These are phyloP conservation scores for Gentiana macrophylla DNA, from an alignment of 257 asterid genomes.

Conservation along the genomic window DNA sequence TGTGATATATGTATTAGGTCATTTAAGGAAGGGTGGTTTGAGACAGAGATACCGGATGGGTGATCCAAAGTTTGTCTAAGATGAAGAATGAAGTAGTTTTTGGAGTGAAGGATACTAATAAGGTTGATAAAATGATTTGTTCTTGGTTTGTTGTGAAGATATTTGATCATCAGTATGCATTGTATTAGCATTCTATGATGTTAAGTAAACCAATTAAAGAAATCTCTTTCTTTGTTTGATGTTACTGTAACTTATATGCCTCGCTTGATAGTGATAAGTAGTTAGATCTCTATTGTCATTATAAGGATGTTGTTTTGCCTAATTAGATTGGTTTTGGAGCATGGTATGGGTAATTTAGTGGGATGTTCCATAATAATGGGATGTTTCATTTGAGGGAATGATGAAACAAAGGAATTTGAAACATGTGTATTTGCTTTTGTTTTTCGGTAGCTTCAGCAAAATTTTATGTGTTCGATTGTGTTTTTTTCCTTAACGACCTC, in stretches of 20 bases:
- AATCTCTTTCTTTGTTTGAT: background rate
- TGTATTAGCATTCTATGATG: background rate
- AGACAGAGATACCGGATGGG: slow-evolving; percentile 47
- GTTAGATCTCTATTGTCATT: too few species aligned
- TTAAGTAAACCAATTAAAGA: background rate
- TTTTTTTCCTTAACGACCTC: too few species aligned
- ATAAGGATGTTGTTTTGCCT: too few species aligned
- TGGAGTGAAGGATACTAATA: slow-evolving; percentile 80
- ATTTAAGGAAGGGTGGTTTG: slow-evolving; percentile 80
- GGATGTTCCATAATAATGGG: too few species aligned
- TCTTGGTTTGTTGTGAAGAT: slow-evolving; percentile 93
- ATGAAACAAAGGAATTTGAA: too few species aligned
- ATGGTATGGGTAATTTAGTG: too few species aligned
- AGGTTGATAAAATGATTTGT: slow-evolving; percentile 71
- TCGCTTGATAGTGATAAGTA: background rate
- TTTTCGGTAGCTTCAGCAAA: too few species aligned
- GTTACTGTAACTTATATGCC: background rate
- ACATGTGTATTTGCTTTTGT: too few species aligned
- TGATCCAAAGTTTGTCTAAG: slow-evolving; percentile 84
- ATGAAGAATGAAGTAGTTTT: slow-evolving; percentile 84
- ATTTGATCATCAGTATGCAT: slow-evolving; percentile 67
- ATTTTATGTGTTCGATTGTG: too few species aligned
- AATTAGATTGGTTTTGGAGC: too few species aligned
- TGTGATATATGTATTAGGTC: slow-evolving; percentile 75
- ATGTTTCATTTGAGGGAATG: too few species aligned